These are phyloP conservation scores for Hypoxylon sp. DNA, from an alignment of 2,329 filamentous ascomycete species.

Conservation along the genomic window DNA sequence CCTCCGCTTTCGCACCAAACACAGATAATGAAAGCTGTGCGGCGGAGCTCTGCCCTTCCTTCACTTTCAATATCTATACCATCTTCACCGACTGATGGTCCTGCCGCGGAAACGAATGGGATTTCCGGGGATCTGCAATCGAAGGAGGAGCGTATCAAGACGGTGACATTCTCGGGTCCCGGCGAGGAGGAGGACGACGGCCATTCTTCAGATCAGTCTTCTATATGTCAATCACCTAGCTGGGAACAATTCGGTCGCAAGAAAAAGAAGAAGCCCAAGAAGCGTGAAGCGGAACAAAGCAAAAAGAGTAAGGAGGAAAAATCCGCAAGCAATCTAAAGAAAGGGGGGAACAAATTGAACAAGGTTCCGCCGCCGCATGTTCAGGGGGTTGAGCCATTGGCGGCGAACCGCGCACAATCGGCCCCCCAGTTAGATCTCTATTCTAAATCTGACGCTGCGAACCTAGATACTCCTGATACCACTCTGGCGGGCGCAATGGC, in stretches of 20 bases:
- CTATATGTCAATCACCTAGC: slow-evolving; percentile 72
- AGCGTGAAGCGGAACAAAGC: slow-evolving; percentile 56
- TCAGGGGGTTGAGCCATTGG: slow-evolving; percentile 47
- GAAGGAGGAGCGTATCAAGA: slow-evolving; percentile 54
- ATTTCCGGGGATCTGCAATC: slow-evolving; percentile 36
- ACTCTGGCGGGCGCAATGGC: slow-evolving; percentile 41
- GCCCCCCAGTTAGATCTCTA: slow-evolving; percentile 47
- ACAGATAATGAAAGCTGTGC: slow-evolving; percentile 54
- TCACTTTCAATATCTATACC: slow-evolving; percentile 54
- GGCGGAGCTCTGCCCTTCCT: slow-evolving; percentile 51
- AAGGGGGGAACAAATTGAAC: slow-evolving; percentile 55
- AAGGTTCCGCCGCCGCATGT: slow-evolving; percentile 53
- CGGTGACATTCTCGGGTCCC: slow-evolving; percentile 57
- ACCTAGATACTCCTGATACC: slow-evolving; percentile 29
- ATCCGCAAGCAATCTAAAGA: slow-evolving; percentile 55
- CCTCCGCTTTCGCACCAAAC: slow-evolving; percentile 53
- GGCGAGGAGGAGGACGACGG: slow-evolving; percentile 52
- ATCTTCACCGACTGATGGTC: slow-evolving; percentile 44
- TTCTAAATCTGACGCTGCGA: slow-evolving; percentile 40
- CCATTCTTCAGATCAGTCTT: slow-evolving; percentile 60
- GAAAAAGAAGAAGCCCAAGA: slow-evolving; percentile 65
- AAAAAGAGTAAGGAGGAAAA: slow-evolving; percentile 59
- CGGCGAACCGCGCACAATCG: slow-evolving; percentile 48
- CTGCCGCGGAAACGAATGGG: slow-evolving; percentile 40
- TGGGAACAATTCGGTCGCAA: slow-evolving; percentile 70